These are phyloP conservation scores for Helenozyma rhizophorensis DNA, from an alignment of 805 yeast species.

Conservation along the genomic window DNA sequence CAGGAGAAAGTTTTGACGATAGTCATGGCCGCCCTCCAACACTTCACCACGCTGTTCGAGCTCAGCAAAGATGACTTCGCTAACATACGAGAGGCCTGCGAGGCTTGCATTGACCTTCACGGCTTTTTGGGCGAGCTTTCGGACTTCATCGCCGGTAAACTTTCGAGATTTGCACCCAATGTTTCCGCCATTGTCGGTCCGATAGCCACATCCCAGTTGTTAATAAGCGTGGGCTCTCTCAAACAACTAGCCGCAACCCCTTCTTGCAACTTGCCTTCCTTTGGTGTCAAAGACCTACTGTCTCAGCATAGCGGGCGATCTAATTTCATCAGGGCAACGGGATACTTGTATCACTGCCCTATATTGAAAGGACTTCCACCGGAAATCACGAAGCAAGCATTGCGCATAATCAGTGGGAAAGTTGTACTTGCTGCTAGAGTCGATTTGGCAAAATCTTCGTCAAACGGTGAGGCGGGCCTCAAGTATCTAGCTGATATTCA, in stretches of 20 bases:
- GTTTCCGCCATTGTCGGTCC: constrained; percentile 69
- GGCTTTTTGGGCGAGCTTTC: constrained; percentile 42
- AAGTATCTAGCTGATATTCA: constrained; percentile 58
- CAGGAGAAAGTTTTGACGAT: constrained; percentile 68
- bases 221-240: constrained; percentile 68
- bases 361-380: constrained; percentile 56
- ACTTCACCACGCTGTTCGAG: constrained; percentile 15
- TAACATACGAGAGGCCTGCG: constrained; percentile 42
- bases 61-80: constrained; percentile 28
- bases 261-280: constrained; percentile 76
- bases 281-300: constrained; percentile 52
- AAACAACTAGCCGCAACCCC: constrained; percentile 64
- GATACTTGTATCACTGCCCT: constrained; percentile 61
- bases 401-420: constrained; percentile 77
- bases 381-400: constrained; percentile 59
- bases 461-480: constrained; percentile 52
- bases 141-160: constrained; percentile 50
- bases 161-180: constrained; percentile 73
- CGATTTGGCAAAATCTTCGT: constrained; percentile 47
- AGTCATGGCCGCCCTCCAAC: constrained; percentile 64
- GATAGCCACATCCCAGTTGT: constrained; percentile 64
- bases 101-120: constrained; percentile 43
- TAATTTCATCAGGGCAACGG: constrained; percentile 55
- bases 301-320: constrained; percentile 22
- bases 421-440: constrained; percentile 78